phyloP scores from a whole-genome alignment of 2,329 filamentous ascomycete species.

The Penicillium oxalicum region DNA sequence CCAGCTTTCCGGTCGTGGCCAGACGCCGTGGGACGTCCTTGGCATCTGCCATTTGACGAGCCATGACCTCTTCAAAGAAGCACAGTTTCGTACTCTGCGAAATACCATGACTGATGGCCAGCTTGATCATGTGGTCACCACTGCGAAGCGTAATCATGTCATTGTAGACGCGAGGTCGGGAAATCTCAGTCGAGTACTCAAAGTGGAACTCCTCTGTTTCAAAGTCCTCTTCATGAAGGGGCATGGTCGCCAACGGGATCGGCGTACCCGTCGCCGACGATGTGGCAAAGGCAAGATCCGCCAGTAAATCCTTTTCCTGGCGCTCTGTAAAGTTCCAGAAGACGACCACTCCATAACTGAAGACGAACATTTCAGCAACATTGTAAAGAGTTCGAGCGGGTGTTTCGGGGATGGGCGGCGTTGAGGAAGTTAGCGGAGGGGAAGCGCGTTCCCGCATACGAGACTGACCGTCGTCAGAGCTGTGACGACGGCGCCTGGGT shows the following conservation, averaged over 20 bases:
- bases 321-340: constrained; percentile 98
- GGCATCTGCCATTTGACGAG: constrained; percentile 84
- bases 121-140: constrained; percentile 97
- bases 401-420: constrained; percentile 22
- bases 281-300: constrained; percentile 80
- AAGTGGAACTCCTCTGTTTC: constrained; percentile 99
- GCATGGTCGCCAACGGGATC: constrained; percentile 66
- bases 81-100: constrained; percentile 94
- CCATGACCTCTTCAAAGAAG: constrained; percentile 95
- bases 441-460: constrained; percentile 17
- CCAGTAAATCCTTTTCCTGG: constrained; percentile 93
- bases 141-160: constrained; percentile 98
- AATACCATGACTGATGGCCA: constrained; percentile 95
- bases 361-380: constrained; percentile 91
- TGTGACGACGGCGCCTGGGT: constrained; percentile 17
- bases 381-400: constrained; percentile 62
- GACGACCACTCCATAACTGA: constrained; percentile 93
- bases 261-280: constrained; percentile 36
- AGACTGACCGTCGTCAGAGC: constrained; percentile 20
- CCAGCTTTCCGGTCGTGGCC: constrained; percentile 80
- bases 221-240: constrained; percentile 81
- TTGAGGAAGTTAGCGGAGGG: constrained; percentile 43
- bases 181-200: constrained; percentile 82
- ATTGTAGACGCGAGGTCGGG: constrained; percentile 88
- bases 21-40: constrained; percentile 86